Evolutionary conservation across 495 filamentous ascomycete species (phyloP).

Genomic region (Chaetomium tenue): DNA sequence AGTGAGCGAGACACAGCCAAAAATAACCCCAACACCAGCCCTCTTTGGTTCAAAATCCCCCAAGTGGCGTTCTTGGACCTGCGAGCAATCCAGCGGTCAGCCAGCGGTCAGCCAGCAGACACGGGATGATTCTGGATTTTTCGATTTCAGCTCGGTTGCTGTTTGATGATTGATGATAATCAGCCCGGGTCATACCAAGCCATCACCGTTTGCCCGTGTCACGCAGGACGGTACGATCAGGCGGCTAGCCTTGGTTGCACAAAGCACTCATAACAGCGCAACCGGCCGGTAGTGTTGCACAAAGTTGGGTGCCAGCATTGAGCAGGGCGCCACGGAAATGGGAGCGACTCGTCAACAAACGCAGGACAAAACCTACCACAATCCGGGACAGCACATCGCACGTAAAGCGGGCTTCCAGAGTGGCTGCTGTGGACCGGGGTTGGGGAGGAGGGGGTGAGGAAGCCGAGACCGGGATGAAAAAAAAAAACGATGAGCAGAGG

Average conservation of each 20-base stretch:
- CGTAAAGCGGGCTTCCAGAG: constrained; percentile 6
- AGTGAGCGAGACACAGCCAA: constrained; percentile 22
- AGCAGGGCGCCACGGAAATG: background rate
- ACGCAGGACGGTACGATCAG: constrained; percentile 16
- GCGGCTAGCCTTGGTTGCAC: constrained; percentile 15
- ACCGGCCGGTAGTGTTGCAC: constrained; percentile 13
- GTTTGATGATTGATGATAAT: background rate
- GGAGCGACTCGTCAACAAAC: background rate
- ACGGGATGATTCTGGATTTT: background rate
- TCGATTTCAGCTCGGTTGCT: background rate
- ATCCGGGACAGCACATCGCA: constrained; percentile 7
- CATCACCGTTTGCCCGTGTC: constrained; percentile 13
- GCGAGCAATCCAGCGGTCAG: background rate
- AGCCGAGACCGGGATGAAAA: too few species aligned
- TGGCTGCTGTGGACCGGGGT: too few species aligned
- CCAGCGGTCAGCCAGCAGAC: background rate
- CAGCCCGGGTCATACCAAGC: background rate
- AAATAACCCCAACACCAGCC: constrained; percentile 21
- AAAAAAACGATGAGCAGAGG: too few species aligned
- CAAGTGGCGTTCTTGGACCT: constrained; percentile 1
- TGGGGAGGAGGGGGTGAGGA: too few species aligned
- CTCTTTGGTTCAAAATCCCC: background rate
- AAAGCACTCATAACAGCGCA: background rate
- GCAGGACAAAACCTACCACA: background rate
- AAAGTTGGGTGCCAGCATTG: constrained; percentile 19